These are phyloP conservation scores for Castanea mollissima DNA, from an alignment of 306 rosid species.

Conservation along the genomic window DNA sequence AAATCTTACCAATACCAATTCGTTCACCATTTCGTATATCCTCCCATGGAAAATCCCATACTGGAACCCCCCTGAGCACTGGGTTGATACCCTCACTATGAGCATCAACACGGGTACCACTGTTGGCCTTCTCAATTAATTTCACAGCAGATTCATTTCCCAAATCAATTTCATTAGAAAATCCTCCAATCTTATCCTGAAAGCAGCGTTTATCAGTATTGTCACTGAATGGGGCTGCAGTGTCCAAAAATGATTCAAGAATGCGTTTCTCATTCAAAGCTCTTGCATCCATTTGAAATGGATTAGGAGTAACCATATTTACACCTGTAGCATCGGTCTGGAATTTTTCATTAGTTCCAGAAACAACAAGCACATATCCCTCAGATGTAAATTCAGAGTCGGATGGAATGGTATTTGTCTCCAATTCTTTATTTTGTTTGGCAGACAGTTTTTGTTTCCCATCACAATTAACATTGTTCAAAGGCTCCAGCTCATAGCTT, in stretches of 20 bases:
- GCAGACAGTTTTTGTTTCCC: conserved; percentile 22
- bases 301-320: conserved; percentile 27
- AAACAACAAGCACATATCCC: conserved; percentile 36
- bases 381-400: conserved; percentile 30
- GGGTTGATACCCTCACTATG: conserved; percentile 46
- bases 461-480: conserved; percentile 13
- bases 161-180: conserved; percentile 24
- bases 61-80: conserved; percentile 64
- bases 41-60: conserved; percentile 96
- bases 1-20: conserved; percentile 92
- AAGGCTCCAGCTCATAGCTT: conserved; percentile 35
- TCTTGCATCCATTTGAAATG: conserved; percentile 18
- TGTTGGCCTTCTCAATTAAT: conserved; percentile 30
- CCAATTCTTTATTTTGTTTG: conserved; percentile 33
- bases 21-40: conserved; percentile 95
- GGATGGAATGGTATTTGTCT: conserved; percentile 19
- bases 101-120: conserved; percentile 36
- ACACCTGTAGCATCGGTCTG: conserved; percentile 25
- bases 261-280: conserved; percentile 33
- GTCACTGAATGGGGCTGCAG: conserved; percentile 27
- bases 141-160: conserved; percentile 32
- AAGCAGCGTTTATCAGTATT: conserved; percentile 29
- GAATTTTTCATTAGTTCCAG: conserved; percentile 32
- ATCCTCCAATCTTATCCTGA: conserved; percentile 34
- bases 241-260: conserved; percentile 20